Base-by-base conservation (phyloP, 2,329 filamentous ascomycete genomes). In the Rhinocladiella similis region DNA sequence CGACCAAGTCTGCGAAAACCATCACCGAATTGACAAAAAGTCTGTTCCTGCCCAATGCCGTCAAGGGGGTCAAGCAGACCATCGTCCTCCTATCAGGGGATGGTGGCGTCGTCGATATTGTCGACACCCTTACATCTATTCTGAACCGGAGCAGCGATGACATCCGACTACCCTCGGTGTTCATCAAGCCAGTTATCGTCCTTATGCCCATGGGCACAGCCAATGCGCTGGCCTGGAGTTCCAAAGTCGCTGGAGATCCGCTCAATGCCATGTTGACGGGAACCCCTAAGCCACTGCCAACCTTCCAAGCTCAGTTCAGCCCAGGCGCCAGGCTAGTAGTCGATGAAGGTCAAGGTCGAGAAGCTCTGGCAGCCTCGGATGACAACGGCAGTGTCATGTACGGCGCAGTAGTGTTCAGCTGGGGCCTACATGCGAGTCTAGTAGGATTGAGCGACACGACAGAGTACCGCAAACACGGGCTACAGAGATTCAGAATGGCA, bases 371-470 rank as follows among this genome's bases (percentile, higher is more conserved):
- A 10, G 52, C 54, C 13, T 46, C 36, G 7, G 56, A 59, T 12
- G 59, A 56, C 16, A 39, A 57, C 14, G 56, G 57, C 14, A 47
- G 29, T 12, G 43, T 54, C 19, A 66, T 81, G 2, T 82, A 88
- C 66, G 92, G 91, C 22, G 88, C 88, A 20, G 90, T 97, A 19
- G 92, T 97, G 1, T 87, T 87, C 43, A 94, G 89, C 70, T 96
- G 95, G 82, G 93, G 89, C 18, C 85, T 97, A 67, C 93, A 97
- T 68, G 90, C 92, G 27, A 86, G 87, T 41, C 80, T 97, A 3
- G 91, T 97, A 19, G 91, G 90, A 65, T 91, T 97, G 75, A 94
- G 89, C 71, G 93, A 97, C 71, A 95, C 92, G 0, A 77, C 83
- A 0, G 87, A 85, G 62, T 93, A 93, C 72, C 87, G 93, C 60